Evolutionary conservation across 1,284 basidiomycete genomes (phyloP), one percentile per base, ranked within the genome.

Genomic region (Coriolopsis trogii): DNA sequence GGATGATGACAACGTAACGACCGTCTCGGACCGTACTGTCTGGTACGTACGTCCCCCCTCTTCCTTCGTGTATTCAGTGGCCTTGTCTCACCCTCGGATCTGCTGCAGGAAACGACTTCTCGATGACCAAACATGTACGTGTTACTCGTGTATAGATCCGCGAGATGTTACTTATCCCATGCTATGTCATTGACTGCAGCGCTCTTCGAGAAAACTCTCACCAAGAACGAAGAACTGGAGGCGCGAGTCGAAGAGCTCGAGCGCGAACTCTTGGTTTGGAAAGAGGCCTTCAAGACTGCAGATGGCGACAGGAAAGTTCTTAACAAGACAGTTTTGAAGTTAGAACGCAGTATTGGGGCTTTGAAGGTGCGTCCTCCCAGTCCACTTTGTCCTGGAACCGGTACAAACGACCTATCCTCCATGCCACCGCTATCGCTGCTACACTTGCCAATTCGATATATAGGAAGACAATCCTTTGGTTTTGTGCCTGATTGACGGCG

Each of bases 401-500:
- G 20, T 15, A 46, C 41, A 26, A 26, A 41, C 37, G 4, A 12
- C 20, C 38, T 13, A 10, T 15, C 34, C 16, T 21, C 24, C 12
- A 9, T 29, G 12, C 6, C 26, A 23, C 26, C 13, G 16, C 26
- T 20, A 13, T 1, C 18, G 4, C 12, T 13, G 18, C 41, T 15
- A 34, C 3, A n/a, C n/a, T n/a, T n/a, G n/a, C n/a, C n/a, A n/a
- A n/a, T n/a, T n/a, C n/a, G n/a, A n/a, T n/a, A n/a, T 44, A 3
- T 37, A 74, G 73, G 71, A 72, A 30, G 70, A 72, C 46, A 75
- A 76, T 40, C 70, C 72, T 4, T 63, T 77, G 20, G 56, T 73
- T 15, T 51, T 73, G 24, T 74, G 73, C 49, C 65, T 78, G 41
- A 72, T 79, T 31, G 77, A 79, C 55, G 77, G 77, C 10, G 75